Evolutionary conservation across 2,329 filamentous ascomycete genomes (phyloP).

Genomic region (Neoscytalidium dimidiatum): DNA sequence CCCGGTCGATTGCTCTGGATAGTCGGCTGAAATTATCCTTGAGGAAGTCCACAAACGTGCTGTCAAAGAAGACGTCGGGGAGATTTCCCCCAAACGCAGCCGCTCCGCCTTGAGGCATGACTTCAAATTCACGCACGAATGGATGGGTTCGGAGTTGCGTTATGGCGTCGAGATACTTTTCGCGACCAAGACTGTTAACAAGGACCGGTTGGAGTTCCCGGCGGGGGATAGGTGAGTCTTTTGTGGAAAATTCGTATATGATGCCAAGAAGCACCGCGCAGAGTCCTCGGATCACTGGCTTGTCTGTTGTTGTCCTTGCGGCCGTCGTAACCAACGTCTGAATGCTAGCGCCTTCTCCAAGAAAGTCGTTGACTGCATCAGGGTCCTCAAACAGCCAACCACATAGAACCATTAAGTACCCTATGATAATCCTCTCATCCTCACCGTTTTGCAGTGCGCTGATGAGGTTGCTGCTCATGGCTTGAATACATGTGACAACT

Average conservation of each 20-base stretch:
- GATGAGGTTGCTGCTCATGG: constrained; percentile 82
- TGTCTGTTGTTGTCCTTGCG: constrained; percentile 61
- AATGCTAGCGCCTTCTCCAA: constrained; percentile 90
- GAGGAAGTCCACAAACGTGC: constrained; percentile 86
- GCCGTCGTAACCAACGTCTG: constrained; percentile 79
- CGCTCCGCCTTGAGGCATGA: constrained; percentile 66
- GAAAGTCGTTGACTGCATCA: constrained; percentile 87
- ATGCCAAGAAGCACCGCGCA: constrained; percentile 83
- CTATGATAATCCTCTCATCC: constrained; percentile 77
- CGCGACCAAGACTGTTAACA: constrained; percentile 74
- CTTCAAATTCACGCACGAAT: constrained; percentile 84
- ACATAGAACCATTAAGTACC: constrained; percentile 85
- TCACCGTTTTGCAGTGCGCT: constrained; percentile 73
- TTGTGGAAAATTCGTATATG: constrained; percentile 95
- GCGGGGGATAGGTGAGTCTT: constrained; percentile 88
- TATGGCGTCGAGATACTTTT: constrained; percentile 83
- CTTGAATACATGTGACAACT: constrained; percentile 91
- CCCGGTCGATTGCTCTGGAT: constrained; percentile 81
- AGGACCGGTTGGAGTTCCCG: constrained; percentile 79
- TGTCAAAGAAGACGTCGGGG: constrained; percentile 83
- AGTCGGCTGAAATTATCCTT: constrained; percentile 94
- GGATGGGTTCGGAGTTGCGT: constrained; percentile 75
- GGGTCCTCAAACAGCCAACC: constrained; percentile 92
- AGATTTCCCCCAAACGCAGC: constrained; percentile 50
- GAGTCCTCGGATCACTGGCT: constrained; percentile 74